Conservation (phyloP, 106 monocot genomes). For the Dendrobium catenatum region DNA sequence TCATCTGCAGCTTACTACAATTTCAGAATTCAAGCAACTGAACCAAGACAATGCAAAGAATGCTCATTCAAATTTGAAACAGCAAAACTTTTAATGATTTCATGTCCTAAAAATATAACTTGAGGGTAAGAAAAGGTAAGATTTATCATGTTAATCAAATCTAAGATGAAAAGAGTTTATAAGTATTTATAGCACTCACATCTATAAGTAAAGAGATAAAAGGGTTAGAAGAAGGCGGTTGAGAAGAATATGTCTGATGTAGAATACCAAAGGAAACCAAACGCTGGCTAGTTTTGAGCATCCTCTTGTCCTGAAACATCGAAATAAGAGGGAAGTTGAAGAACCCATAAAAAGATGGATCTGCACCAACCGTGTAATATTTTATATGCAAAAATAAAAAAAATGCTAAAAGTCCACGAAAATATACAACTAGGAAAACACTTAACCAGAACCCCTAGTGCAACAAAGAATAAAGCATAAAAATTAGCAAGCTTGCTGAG, state of each 20-base stretch:
- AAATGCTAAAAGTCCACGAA: background rate
- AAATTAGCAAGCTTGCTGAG: background rate
- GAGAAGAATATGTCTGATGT: conserved; percentile 63
- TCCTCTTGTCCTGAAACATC: conserved; percentile 19
- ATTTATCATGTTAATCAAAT: background rate
- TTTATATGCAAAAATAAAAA: background rate
- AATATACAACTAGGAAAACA: background rate
- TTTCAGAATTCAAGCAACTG: background rate
- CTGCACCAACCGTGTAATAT: background rate
- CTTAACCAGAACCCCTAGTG: background rate
- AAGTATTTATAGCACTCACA: conserved; percentile 35
- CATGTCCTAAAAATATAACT: background rate
- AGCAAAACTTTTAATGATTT: background rate
- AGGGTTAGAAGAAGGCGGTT: conserved; percentile 51
- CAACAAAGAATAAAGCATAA: background rate
- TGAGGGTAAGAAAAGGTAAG: background rate
- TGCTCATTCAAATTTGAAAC: background rate
- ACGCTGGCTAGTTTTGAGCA: conserved; percentile 60
- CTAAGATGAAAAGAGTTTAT: background rate
- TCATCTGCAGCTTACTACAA: background rate
- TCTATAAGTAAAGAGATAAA: conserved; percentile 60
- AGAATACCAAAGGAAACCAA: conserved; percentile 65
- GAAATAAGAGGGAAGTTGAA: background rate
- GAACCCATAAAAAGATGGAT: conserved; percentile 1
- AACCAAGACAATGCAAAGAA: background rate